Evolutionary conservation across 192 early-diverging fungal species (phyloP).

Genomic region (Dimargaris cristalligena): DNA sequence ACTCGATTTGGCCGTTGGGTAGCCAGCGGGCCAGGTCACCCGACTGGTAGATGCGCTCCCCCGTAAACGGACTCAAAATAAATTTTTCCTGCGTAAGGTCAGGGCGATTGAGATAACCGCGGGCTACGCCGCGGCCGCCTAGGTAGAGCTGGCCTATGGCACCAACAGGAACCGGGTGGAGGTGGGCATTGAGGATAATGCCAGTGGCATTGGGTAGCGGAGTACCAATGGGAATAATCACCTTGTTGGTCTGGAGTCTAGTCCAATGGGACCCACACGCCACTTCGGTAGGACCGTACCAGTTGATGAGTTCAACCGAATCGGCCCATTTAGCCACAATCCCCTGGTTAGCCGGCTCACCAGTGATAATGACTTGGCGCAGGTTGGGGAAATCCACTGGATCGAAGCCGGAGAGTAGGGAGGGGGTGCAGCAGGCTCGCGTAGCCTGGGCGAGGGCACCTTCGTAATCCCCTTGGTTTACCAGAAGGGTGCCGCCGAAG

Average conservation of each 20-base stretch:
- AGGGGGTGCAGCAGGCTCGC: background rate
- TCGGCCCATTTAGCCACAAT: background rate
- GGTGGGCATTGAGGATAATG: background rate
- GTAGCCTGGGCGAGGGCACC: background rate
- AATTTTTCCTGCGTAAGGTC: background rate
- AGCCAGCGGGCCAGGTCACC: background rate
- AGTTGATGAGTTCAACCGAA: background rate
- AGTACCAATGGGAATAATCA: background rate
- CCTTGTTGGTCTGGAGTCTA: background rate
- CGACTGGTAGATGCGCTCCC: background rate
- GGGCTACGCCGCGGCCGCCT: background rate
- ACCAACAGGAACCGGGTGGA: background rate
- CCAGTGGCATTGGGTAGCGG: background rate
- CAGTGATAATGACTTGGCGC: background rate
- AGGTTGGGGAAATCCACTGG: background rate
- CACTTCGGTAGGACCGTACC: background rate
- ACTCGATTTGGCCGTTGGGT: background rate
- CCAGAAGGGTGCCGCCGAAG: background rate
- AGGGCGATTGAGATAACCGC: background rate
- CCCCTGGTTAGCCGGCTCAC: background rate
- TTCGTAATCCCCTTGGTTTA: background rate
- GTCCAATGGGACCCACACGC: background rate
- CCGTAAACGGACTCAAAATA: background rate
- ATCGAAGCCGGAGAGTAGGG: background rate
- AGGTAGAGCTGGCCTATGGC: background rate